A percentile compares a stretch with the other conserved stretches of the same genome.
Conservation (phyloP, 2,329 filamentous ascomycete species). For the Colletotrichum cereale region DNA sequence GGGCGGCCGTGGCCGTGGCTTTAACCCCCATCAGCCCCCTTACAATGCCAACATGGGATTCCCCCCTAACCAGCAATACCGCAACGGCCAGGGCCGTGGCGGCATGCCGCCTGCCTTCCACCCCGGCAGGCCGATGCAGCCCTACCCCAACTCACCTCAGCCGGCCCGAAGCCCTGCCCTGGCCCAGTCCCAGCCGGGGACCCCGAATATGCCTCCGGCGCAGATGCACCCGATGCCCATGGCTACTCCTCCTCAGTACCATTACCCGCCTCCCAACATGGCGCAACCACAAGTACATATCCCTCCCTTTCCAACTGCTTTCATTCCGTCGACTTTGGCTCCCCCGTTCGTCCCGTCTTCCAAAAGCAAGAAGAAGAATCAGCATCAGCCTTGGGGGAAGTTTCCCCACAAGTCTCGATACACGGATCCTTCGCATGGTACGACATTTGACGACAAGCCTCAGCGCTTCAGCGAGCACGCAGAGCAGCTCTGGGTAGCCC, state of each 20-base stretch:
- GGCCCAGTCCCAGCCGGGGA: slow-evolving; percentile 74
- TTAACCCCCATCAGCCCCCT: slow-evolving; percentile 58
- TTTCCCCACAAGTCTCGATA: slow-evolving; percentile 55
- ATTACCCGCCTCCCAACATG: slow-evolving; percentile 66
- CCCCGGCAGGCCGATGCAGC: slow-evolving; percentile 51
- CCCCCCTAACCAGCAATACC: slow-evolving; percentile 55
- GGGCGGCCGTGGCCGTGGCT: slow-evolving; percentile 64
- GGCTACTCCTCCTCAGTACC: slow-evolving; percentile 72
- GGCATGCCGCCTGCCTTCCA: slow-evolving; percentile 62
- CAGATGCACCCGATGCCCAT: slow-evolving; percentile 73
- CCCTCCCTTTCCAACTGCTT: slow-evolving; percentile 52
- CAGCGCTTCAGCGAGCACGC: slow-evolving; percentile 61
- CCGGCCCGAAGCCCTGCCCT: slow-evolving; percentile 75
- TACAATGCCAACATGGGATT: slow-evolving; percentile 60
- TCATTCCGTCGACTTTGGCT: slow-evolving; percentile 39
- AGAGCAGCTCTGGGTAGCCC: slow-evolving; percentile 50
- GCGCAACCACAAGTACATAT: slow-evolving; percentile 72
- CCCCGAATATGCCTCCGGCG: slow-evolving; percentile 75
- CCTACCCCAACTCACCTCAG: slow-evolving; percentile 75
- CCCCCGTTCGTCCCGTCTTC: slow-evolving; percentile 44
- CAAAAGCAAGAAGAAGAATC: slow-evolving; percentile 58
- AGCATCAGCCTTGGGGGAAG: slow-evolving; percentile 52
- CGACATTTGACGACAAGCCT: slow-evolving; percentile 49
- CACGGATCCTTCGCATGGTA: slow-evolving; percentile 53
- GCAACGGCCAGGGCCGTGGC: slow-evolving; percentile 62